phyloP scores from a whole-genome alignment of 441 rosid species.

The Bocquillonia castaneifolia region DNA sequence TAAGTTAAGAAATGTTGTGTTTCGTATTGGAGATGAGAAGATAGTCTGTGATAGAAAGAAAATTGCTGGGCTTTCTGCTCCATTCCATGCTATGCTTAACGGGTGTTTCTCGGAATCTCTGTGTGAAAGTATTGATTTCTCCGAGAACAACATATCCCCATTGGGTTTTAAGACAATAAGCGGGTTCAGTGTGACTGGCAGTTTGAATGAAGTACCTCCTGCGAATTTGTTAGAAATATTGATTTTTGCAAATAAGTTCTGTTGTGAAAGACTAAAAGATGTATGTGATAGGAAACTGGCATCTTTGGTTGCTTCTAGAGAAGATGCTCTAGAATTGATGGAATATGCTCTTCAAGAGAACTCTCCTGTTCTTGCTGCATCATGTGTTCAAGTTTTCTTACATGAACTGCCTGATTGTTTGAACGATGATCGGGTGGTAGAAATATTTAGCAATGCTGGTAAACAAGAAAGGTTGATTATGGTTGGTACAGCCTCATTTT shows the following conservation, averaged over 20 bases:
- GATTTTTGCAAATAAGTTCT: slow-evolving; percentile 77
- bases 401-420: slow-evolving; percentile 72
- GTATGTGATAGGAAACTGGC: slow-evolving; percentile 82
- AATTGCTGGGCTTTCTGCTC: slow-evolving; percentile 77
- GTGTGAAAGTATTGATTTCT: slow-evolving; percentile 74
- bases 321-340: slow-evolving; percentile 83
- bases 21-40: slow-evolving; percentile 69
- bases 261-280: slow-evolving; percentile 87
- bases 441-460: slow-evolving; percentile 48
- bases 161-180: slow-evolving; percentile 62
- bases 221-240: slow-evolving; percentile 71
- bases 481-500: slow-evolving; percentile 75
- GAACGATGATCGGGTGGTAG: slow-evolving; percentile 63
- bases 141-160: slow-evolving; percentile 71
- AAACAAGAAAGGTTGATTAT: slow-evolving; percentile 56
- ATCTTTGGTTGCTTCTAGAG: slow-evolving; percentile 54
- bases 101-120: slow-evolving; percentile 80
- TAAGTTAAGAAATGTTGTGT: slow-evolving; percentile 46
- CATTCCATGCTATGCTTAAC: slow-evolving; percentile 86
- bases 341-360: slow-evolving; percentile 81
- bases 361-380: slow-evolving; percentile 71
- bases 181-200: slow-evolving; percentile 61
- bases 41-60: slow-evolving; percentile 75
- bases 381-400: slow-evolving; percentile 79
- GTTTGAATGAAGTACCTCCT: slow-evolving; percentile 48